Conservation (phyloP, 495 filamentous ascomycete genomes). For the Podospora didyma region DNA sequence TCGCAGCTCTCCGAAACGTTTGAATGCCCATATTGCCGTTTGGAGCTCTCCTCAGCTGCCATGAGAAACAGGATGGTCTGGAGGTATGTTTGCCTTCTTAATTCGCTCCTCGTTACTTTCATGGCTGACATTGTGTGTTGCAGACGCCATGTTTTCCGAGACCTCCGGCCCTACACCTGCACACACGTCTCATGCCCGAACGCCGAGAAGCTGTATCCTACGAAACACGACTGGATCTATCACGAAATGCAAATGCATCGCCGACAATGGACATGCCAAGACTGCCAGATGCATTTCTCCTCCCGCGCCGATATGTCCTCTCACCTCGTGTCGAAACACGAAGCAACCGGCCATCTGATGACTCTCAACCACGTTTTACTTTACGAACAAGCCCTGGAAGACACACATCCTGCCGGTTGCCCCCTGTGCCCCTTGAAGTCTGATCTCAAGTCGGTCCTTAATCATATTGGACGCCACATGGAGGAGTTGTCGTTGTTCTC, state of each 20-base stretch:
- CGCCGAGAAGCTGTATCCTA: constrained; percentile 8
- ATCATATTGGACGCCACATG: not conserved
- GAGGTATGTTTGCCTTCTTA: not conserved
- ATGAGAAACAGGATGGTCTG: not conserved
- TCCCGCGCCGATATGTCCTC: not conserved
- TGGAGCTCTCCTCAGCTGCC: not conserved
- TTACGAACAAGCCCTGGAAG: not conserved
- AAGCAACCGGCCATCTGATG: not conserved
- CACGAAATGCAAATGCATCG: constrained; percentile 10
- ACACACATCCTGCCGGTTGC: not conserved
- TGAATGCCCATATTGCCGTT: not conserved
- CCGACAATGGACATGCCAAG: not conserved
- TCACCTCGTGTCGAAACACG: not conserved
- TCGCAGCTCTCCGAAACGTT: not conserved
- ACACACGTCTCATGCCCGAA: not conserved
- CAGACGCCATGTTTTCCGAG: not conserved
- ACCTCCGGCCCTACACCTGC: not conserved
- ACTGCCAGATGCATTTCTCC: not conserved
- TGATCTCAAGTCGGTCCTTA: not conserved
- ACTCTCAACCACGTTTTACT: not conserved
- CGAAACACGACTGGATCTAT: constrained; percentile 3
- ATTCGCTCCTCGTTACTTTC: no score
- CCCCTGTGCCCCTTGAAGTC: not conserved
- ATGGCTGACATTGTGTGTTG: no score
- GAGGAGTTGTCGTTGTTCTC: not conserved